Base-by-base conservation (phyloP, 1,284 basidiomycete genomes). In the Naganishia liquefaciens region DNA sequence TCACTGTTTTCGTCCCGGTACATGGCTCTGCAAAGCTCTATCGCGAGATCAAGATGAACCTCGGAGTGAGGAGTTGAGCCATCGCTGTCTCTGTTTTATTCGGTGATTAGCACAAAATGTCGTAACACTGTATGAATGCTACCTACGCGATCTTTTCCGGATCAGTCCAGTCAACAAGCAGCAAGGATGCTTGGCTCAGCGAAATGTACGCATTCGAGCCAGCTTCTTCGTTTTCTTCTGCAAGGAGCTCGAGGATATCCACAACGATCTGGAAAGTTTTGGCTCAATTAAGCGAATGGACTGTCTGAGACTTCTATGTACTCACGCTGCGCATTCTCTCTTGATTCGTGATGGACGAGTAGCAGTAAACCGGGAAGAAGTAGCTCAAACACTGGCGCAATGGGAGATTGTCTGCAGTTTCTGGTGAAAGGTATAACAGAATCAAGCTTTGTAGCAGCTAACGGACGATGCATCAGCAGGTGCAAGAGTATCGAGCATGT, bases 301-400 rank as follows among this genome's bases (percentile, higher is more conserved):
- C 25, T 54, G 54, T 30, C 27, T 63, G 13, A 47, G 62, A 39
- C 25, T n/a, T n/a, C n/a, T 11, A 17, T 3, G 19, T 4, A 73
- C 83, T 66, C 64, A 92, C 92, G 70, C 86, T 84, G 71, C 87
- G 87, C 83, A 95, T 86, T 27, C 86, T 82, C 13, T 84, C 80
- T 80, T 97, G 94, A 74, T 97, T 95, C 19, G 76, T 78, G 2
- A 86, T 79, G 0, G 89, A 88, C 0, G 92, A 91, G 76, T 90
- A 94, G 76, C 91, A 92, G 76, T 91, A 98, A 0, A 93, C 88
- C 0, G 93, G 93, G 79, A 99, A 88, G 82, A 98, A 98, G 79
- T 98, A 98, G 21, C 92, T 88, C 28, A 99, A 81, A 75, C 93
- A 97, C 78, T 98, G 95, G 62, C 93, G 83, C 33, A 98, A 81